phyloP scores from a whole-genome alignment of 352 stramenopile genomes.

The Globisporangium cylindrosporum region DNA sequence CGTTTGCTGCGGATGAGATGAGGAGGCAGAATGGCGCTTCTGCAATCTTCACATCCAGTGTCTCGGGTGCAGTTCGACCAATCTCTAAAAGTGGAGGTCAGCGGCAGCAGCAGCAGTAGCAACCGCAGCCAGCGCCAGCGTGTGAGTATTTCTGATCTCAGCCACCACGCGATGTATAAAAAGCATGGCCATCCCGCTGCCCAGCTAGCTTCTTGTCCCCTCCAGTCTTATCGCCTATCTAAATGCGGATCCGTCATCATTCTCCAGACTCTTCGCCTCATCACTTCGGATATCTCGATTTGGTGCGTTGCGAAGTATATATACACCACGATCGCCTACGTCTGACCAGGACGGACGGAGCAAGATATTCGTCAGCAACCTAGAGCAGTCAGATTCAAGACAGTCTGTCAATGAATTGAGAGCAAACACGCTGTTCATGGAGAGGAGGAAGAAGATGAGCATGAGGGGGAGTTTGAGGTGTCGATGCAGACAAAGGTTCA shows the following conservation, averaged over 20 bases:
- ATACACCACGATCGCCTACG: not conserved
- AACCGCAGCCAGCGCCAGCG: not conserved
- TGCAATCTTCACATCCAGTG: not conserved
- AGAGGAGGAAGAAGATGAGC: not conserved
- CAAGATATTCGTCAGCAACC: not conserved
- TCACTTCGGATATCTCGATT: not conserved
- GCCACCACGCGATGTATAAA: not conserved
- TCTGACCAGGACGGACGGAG: not conserved
- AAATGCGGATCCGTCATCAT: not conserved
- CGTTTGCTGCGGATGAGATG: not conserved
- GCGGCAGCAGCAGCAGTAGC: not conserved
- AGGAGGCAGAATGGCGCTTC: constrained; percentile 1
- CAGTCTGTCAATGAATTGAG: not conserved
- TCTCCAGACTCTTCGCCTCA: not conserved
- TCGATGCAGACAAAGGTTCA: not conserved
- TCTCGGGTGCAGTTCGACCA: not conserved
- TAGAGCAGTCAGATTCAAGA: not conserved
- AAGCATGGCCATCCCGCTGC: not conserved
- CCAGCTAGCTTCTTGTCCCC: not conserved
- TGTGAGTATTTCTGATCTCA: not conserved
- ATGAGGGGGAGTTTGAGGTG: not conserved
- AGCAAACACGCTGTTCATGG: not conserved
- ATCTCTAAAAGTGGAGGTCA: constrained; percentile 2
- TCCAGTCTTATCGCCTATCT: not conserved
- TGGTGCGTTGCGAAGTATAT: not conserved